These are phyloP conservation scores for Jackrogersella minutella DNA, from an alignment of 495 filamentous ascomycete genomes.

Conservation along the genomic window DNA sequence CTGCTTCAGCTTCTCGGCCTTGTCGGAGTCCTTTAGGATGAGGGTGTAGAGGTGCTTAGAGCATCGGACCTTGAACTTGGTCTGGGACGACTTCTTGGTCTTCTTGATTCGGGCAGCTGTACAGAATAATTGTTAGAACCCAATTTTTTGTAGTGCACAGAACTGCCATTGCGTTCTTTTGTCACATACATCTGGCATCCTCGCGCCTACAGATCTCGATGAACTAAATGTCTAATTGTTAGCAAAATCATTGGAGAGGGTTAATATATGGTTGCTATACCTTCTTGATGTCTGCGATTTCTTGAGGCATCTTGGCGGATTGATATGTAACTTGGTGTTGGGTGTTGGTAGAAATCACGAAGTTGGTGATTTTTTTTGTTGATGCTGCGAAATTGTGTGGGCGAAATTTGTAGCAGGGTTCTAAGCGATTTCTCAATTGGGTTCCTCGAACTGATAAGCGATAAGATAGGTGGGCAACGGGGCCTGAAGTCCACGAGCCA, in stretches of 20 bases:
- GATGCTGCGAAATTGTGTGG: constrained; percentile 48
- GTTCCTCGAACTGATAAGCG: constrained; percentile 23
- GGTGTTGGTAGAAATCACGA: constrained; percentile 38
- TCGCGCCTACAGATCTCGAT: constrained; percentile 99
- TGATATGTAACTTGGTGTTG: constrained; percentile 37
- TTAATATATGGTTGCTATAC: constrained; percentile 42
- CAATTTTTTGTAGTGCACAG: constrained; percentile 1
- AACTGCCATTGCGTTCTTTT: neutral
- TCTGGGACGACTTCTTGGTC: constrained; percentile 82
- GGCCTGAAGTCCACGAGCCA: constrained; percentile 20
- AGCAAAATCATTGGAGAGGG: constrained; percentile 27
- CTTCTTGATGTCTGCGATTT: constrained; percentile 98
- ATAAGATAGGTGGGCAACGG: neutral
- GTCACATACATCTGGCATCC: constrained; percentile 90
- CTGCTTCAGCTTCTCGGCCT: constrained; percentile 99
- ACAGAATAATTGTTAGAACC: constrained; percentile 49
- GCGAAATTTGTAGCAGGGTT: constrained; percentile 41
- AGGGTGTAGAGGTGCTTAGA: constrained; percentile 93
- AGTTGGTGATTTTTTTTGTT: constrained; percentile 43
- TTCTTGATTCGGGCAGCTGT: constrained; percentile 97
- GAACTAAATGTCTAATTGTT: constrained; percentile 69
- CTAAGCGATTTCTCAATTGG: constrained; percentile 40
- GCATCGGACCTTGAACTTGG: constrained; percentile 99
- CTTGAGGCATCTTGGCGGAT: constrained; percentile 83
- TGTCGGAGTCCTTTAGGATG: constrained; percentile 95